phyloP scores from a whole-genome alignment of 148 eudicot genomes.

The Simmondsia chinensis region DNA sequence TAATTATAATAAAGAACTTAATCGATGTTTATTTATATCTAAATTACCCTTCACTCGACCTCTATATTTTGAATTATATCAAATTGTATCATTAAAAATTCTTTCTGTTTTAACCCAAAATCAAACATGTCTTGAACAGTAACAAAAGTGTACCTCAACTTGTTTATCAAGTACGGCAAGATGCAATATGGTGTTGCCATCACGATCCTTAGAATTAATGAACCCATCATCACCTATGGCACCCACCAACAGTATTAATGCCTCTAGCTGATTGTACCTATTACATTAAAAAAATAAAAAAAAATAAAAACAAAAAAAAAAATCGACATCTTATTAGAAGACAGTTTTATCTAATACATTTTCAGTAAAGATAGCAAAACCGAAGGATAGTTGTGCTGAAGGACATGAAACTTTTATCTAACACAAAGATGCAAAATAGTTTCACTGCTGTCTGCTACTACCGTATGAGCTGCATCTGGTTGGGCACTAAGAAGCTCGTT shows the following conservation, averaged over 20 bases:
- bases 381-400: too few species aligned
- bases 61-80: too few species aligned
- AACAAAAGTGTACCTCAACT: not conserved
- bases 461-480: slow-evolving; percentile 12
- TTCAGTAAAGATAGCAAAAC: too few species aligned
- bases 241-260: not conserved
- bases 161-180: slow-evolving; percentile 9
- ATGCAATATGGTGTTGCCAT: slow-evolving; percentile 16
- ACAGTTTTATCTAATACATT: too few species aligned
- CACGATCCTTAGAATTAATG: slow-evolving; percentile 2
- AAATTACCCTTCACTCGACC: too few species aligned
- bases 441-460: slow-evolving; percentile 1
- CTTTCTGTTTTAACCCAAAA: too few species aligned
- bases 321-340: not conserved
- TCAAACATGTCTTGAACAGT: too few species aligned
- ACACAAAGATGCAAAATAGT: slow-evolving; percentile 22
- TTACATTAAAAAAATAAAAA: slow-evolving; percentile 22
- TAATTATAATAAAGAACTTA: too few species aligned
- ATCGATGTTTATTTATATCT: too few species aligned
- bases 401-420: not conserved
- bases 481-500: slow-evolving; percentile 3
- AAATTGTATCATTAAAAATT: too few species aligned
- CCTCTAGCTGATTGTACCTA: not conserved
- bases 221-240: not conserved
- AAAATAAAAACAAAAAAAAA: too few species aligned